Conservation (phyloP, 495 filamentous ascomycete species). For the Chaetomium cochliodes region DNA sequence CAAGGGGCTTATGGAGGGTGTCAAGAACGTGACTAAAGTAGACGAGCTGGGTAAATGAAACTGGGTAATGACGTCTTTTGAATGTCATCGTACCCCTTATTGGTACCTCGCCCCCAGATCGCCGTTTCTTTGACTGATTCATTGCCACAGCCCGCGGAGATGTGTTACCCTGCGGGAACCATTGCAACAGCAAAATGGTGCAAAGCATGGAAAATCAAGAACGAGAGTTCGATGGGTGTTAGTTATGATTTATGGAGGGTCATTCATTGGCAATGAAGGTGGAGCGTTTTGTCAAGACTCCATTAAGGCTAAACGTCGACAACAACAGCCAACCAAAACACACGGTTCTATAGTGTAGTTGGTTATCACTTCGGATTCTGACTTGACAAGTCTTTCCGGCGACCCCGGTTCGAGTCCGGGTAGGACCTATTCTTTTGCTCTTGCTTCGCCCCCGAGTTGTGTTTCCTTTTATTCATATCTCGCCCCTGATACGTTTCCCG, state of each 20-base stretch:
- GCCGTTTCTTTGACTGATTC: background rate
- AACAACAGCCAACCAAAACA: background rate
- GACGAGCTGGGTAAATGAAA: background rate
- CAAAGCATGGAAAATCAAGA: no score
- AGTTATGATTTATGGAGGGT: no score
- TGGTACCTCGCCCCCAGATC: background rate
- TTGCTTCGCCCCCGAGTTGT: no score
- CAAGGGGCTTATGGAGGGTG: background rate
- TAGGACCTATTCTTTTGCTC: conserved; percentile 27
- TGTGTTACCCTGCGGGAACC: background rate
- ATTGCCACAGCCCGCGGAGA: background rate
- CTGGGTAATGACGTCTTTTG: conserved; percentile 10
- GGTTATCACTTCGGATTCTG: conserved; percentile 24
- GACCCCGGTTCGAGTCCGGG: conserved; percentile 40
- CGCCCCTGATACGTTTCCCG: no score
- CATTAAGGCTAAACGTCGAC: background rate
- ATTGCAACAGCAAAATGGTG: background rate
- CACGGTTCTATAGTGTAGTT: conserved; percentile 22
- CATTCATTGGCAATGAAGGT: no score
- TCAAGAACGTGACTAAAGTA: background rate
- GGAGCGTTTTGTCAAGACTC: background rate
- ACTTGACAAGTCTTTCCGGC: conserved; percentile 20
- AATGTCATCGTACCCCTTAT: background rate
- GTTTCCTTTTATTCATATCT: no score
- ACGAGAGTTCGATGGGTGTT: no score